phyloP scores from a whole-genome alignment of 768 basidiomycete species.

The Podaxis carcinomalis region DNA sequence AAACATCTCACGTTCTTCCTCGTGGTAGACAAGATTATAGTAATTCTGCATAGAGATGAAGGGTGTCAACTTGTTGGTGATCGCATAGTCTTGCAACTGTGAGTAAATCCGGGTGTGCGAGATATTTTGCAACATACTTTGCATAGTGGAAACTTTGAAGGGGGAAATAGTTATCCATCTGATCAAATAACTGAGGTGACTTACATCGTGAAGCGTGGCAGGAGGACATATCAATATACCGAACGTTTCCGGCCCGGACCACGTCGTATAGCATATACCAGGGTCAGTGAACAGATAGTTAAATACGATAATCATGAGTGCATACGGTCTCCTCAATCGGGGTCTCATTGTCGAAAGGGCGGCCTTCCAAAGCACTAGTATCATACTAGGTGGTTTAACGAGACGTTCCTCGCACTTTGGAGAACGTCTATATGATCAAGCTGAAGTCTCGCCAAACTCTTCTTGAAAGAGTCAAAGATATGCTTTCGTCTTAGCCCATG shows the following conservation, averaged over 20 bases:
- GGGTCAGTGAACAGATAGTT: not conserved
- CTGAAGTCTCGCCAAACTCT: constrained; percentile 63
- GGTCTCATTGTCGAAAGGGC: constrained; percentile 54
- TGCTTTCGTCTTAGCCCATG: constrained; percentile 51
- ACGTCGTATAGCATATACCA: constrained; percentile 63
- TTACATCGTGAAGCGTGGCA: constrained; percentile 53
- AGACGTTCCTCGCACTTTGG: constrained; percentile 44
- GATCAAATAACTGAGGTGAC: constrained; percentile 9
- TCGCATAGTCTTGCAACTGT: constrained; percentile 47
- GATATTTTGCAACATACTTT: constrained; percentile 30
- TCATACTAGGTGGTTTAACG: constrained; percentile 17
- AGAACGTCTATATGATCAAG: constrained; percentile 74
- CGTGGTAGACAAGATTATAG: constrained; percentile 54
- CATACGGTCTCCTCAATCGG: constrained; percentile 53
- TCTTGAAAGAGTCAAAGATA: constrained; percentile 67
- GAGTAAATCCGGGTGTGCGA: not conserved
- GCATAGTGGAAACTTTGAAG: constrained; percentile 44
- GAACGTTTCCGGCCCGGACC: constrained; percentile 55
- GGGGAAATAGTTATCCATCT: not conserved
- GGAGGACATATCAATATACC: constrained; percentile 57
- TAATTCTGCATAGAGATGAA: constrained; percentile 72
- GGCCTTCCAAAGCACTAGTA: constrained; percentile 33
- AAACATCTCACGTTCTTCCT: constrained; percentile 62
- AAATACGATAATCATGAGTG: not conserved
- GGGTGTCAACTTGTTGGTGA: constrained; percentile 48